Conservation (phyloP, 768 basidiomycete species). For the Lentinula detonsa region DNA sequence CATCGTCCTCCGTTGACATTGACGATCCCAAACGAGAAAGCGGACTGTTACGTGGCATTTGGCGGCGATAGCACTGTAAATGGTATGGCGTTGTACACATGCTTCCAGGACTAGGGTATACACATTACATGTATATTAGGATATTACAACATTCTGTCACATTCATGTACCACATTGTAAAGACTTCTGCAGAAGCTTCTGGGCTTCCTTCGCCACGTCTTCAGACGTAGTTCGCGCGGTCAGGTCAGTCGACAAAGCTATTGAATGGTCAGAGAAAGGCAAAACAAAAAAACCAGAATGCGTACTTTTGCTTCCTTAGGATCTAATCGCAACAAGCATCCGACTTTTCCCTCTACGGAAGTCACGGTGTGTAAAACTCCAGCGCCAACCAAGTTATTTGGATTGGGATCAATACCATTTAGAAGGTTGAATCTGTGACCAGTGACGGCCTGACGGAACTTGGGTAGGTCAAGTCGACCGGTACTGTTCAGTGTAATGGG, state of each 20-base stretch:
- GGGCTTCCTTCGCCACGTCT: conserved; percentile 70
- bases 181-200: conserved; percentile 45
- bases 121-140: conserved; percentile 2
- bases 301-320: conserved; percentile 91
- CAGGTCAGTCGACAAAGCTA: conserved; percentile 73
- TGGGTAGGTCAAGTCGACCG: conserved; percentile 71
- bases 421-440: conserved; percentile 70
- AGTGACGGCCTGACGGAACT: conserved; percentile 67
- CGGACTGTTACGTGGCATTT: conserved; percentile 37
- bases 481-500: conserved; percentile 58
- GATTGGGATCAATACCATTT: conserved; percentile 87
- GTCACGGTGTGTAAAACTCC: conserved; percentile 79
- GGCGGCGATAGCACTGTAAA: conserved; percentile 24
- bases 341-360: conserved; percentile 88
- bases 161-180: conserved; percentile 26
- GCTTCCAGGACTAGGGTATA: conserved; percentile 3
- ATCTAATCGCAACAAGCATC: conserved; percentile 77
- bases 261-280: background rate
- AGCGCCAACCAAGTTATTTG: conserved; percentile 90
- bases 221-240: conserved; percentile 96
- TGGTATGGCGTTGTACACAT: background rate
- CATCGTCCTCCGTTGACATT: conserved; percentile 24
- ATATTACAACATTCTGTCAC: conserved; percentile 15
- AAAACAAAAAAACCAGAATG: background rate
- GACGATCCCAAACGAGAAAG: conserved; percentile 34